Evolutionary conservation across 2,329 filamentous ascomycete genomes (phyloP).

Genomic region (Clarireedia homoeocarpa): DNA sequence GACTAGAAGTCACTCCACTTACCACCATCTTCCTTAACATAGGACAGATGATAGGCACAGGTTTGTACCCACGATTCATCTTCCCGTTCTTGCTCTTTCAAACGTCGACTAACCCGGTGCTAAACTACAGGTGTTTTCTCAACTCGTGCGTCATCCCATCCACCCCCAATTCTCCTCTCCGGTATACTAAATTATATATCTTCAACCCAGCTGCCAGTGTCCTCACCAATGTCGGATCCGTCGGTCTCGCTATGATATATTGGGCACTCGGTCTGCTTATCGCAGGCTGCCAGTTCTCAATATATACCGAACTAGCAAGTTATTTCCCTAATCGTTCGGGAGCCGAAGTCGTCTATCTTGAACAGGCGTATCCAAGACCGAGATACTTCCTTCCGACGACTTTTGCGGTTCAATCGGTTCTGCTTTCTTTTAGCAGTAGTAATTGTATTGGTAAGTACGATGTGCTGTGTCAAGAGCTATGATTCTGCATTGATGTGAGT

Average conservation of each 20-base stretch:
- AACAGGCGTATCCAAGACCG: conserved; percentile 58
- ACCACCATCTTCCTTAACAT: conserved; percentile 54
- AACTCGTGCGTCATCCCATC: conserved; percentile 39
- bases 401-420: conserved; percentile 55
- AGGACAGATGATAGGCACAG: conserved; percentile 54
- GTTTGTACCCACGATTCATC: too few species aligned
- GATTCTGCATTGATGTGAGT: too few species aligned
- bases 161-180: neutral
- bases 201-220: conserved; percentile 50
- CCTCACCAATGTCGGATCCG: conserved; percentile 50
- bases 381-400: conserved; percentile 56
- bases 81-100: too few species aligned
- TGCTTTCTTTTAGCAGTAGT: conserved; percentile 57
- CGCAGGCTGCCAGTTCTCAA: conserved; percentile 44
- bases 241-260: conserved; percentile 55
- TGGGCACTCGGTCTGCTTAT: conserved; percentile 57
- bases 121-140: conserved; percentile 45
- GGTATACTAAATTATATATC: conserved; percentile 12
- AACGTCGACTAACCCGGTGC: too few species aligned
- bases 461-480: too few species aligned
- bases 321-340: conserved; percentile 62
- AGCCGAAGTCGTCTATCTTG: conserved; percentile 59
- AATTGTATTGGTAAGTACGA: conserved; percentile 44
- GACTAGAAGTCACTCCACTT: conserved; percentile 47
- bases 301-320: conserved; percentile 56